These are phyloP conservation scores for Salix suchowensis DNA, from an alignment of 345 rosid species.

Conservation along the genomic window DNA sequence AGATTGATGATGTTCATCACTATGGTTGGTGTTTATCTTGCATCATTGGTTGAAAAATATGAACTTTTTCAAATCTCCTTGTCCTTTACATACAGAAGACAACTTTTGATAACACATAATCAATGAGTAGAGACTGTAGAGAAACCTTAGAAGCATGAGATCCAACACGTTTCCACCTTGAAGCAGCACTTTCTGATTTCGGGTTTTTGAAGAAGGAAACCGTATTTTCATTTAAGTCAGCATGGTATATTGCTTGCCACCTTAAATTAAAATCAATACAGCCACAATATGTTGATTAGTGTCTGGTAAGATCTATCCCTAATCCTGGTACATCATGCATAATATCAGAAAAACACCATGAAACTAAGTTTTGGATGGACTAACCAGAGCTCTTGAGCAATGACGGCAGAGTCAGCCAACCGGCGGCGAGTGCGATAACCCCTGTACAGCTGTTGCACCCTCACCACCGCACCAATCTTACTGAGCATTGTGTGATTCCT, in stretches of 20 bases:
- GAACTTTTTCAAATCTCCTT: no score
- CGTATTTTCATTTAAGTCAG: constrained; percentile 66
- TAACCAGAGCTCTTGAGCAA: constrained; percentile 83
- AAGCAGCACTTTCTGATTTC: constrained; percentile 67
- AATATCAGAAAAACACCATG: neutral
- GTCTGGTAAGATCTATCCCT: neutral
- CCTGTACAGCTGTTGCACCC: constrained; percentile 73
- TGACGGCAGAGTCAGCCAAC: constrained; percentile 80
- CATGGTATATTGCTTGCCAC: constrained; percentile 88
- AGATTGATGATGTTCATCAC: no score
- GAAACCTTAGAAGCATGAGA: constrained; percentile 78
- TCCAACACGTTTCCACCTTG: constrained; percentile 71
- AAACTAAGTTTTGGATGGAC: neutral
- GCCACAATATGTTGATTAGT: no score
- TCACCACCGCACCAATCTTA: constrained; percentile 54
- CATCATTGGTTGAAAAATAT: no score
- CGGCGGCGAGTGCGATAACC: constrained; percentile 90
- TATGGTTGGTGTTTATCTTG: no score
- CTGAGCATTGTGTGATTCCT: neutral
- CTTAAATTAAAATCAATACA: constrained; percentile 22
- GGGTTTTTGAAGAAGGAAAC: constrained; percentile 56
- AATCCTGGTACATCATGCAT: no score
- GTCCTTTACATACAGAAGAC: neutral
- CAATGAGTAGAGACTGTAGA: neutral
- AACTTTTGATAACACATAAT: no score